phyloP scores from a whole-genome alignment of 2,329 filamentous ascomycete species.

The Xylariaceae sp. region DNA sequence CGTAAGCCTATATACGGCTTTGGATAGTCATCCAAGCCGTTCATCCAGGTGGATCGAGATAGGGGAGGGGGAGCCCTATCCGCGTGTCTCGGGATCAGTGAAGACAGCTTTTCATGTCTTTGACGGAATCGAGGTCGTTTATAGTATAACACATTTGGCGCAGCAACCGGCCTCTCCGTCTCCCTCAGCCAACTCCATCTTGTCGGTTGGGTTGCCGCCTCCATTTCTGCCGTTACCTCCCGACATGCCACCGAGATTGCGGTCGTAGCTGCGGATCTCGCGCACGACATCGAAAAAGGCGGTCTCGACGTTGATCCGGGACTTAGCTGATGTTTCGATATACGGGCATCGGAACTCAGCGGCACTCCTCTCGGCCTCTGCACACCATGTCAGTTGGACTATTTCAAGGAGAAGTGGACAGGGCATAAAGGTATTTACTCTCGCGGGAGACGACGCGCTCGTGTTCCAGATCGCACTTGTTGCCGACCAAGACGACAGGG shows the following conservation, averaged over 20 bases:
- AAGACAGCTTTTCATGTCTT: slow-evolving; percentile 11
- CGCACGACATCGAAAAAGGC: slow-evolving; percentile 98
- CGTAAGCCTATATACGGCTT: slow-evolving; percentile 28
- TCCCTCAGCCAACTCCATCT: slow-evolving; percentile 75
- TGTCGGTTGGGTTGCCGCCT: slow-evolving; percentile 58
- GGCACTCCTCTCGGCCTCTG: slow-evolving; percentile 67
- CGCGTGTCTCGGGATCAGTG: slow-evolving; percentile 15
- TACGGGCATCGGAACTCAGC: slow-evolving; percentile 84
- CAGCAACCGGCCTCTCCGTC: slow-evolving; percentile 74
- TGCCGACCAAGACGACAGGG: slow-evolving; percentile 97
- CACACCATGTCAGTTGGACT: slow-evolving; percentile 13
- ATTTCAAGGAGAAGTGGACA: slow-evolving; percentile 5
- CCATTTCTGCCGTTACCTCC: slow-evolving; percentile 64
- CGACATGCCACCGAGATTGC: slow-evolving; percentile 89
- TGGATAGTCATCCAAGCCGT: slow-evolving; percentile 22
- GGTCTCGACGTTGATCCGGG: slow-evolving; percentile 95
- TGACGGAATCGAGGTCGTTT: slow-evolving; percentile 33
- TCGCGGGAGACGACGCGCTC: slow-evolving; percentile 89
- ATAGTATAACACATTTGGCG: slow-evolving; percentile 85
- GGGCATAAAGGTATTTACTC: slow-evolving; percentile 52
- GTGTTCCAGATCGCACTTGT: slow-evolving; percentile 96
- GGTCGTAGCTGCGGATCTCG: slow-evolving; percentile 97
- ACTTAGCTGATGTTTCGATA: slow-evolving; percentile 98
- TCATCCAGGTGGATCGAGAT: slow-evolving; percentile 20
- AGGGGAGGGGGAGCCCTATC: slow-evolving; percentile 20